A percentile compares a stretch with the other conserved stretches of the same genome.
phyloP scores from a whole-genome alignment of 371 early-diverging fungal genomes.

The Coemansia sp. region DNA sequence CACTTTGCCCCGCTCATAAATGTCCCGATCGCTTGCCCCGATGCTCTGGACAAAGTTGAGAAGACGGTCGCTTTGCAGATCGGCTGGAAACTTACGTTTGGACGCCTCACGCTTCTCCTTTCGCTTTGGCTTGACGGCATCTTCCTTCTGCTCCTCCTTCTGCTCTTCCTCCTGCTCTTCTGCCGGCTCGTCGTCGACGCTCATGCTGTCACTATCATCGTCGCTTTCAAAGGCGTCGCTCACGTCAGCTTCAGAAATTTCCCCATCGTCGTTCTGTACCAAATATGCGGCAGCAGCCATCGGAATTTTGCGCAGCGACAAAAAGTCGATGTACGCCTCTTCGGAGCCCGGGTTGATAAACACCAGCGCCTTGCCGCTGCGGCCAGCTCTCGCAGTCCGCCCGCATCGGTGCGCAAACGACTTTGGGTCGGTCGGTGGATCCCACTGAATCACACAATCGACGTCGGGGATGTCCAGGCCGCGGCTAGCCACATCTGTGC shows the following conservation, averaged over 20 bases:
- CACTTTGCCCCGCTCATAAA: conserved; percentile 71
- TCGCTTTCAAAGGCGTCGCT: conserved; percentile 6
- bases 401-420: conserved; percentile 98
- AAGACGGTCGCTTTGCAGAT: conserved; percentile 51
- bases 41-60: conserved; percentile 56
- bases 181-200: conserved; percentile 33
- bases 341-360: conserved; percentile 79
- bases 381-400: conserved; percentile 92
- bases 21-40: conserved; percentile 69
- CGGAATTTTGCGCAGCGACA: conserved; percentile 86
- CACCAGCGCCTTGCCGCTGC: conserved; percentile 83
- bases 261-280: conserved; percentile 48
- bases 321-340: conserved; percentile 85
- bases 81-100: conserved; percentile 1
- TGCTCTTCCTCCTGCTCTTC: conserved; percentile 3
- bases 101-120: conserved; percentile 1
- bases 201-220: conserved; percentile 10
- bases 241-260: neutral
- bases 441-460: conserved; percentile 94
- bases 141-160: conserved; percentile 1
- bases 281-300: conserved; percentile 58
- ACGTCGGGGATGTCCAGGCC: conserved; percentile 98
- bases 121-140: neutral
- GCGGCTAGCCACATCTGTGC: conserved; percentile 98
- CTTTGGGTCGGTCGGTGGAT: conserved; percentile 95